Base-by-base conservation (phyloP, 495 filamentous ascomycete species). In the Tuber umbilicatum region DNA sequence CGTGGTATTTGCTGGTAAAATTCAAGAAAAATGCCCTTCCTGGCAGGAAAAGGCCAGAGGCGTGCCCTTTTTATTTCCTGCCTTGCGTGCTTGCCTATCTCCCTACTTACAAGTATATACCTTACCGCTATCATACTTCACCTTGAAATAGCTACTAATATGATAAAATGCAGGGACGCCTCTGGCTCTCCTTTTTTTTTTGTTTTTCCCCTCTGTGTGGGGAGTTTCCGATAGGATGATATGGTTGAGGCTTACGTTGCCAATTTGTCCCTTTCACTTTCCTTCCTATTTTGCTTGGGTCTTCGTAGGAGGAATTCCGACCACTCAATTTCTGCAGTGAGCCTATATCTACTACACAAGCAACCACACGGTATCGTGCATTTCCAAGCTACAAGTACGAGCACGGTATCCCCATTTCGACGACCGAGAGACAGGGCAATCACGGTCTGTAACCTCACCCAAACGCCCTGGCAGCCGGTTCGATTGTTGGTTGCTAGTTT, bases 101-200 rank as follows among this genome's bases (percentile, higher is more conserved):
- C 50, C 50, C 50, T 60, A 60, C n/a, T 16, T 60, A 23, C 19
- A 19, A 16, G 14, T 42, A 42, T 42, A 45, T 45, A 31, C 50
- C 50, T 60, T 16, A 10, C n/a, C 5, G 3, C 1, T 40, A 40
- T 40, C 39, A 40, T 40, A 12, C 55, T 35, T 64, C 55, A 19
- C n/a, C 35, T 16, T 19, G 55, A 64, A 64, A 64, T 64, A 17
- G 55, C n/a, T 64, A 27, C 10, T 64, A 27, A 64, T 64, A 64
- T 64, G 55, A 35, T 64, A 64, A n/a, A n/a, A n/a, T 64, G 27
- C 55, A 64, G 55, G 27, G 55, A 64, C 31, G 55, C 55, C 55
- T 31, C 55, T 5, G 3, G 27, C 55, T 2, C 31, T 17, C 27
- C 31, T 19, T 64, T 64, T 64, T 64, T 64, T 35, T 35, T 9